These are phyloP conservation scores for Pluteus cervinus DNA, from an alignment of 768 basidiomycete genomes.

Conservation along the genomic window DNA sequence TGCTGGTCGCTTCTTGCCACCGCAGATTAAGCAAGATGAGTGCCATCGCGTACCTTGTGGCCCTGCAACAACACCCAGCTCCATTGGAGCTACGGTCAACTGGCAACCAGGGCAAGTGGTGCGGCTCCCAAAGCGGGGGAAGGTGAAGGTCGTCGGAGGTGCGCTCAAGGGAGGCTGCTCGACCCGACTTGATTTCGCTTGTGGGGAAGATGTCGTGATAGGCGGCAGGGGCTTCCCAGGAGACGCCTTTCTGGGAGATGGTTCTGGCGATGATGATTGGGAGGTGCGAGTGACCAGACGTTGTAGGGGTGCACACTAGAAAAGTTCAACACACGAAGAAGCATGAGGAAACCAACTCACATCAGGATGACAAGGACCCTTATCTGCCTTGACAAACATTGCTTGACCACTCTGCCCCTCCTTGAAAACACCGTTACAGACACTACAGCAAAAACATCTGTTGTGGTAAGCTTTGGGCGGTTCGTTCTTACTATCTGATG, in stretches of 20 bases:
- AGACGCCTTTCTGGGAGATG: constrained; percentile 6
- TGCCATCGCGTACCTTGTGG: constrained; percentile 84
- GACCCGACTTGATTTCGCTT: constrained; percentile 27
- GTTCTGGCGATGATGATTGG: too few species aligned
- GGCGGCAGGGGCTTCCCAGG: constrained; percentile 7
- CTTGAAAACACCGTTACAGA: constrained; percentile 60
- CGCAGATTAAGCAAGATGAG: constrained; percentile 69
- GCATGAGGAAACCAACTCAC: constrained; percentile 16
- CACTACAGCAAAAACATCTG: constrained; percentile 67
- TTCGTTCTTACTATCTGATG: constrained; percentile 40
- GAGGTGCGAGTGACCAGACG: constrained; percentile 34
- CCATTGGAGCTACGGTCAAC: constrained; percentile 74
- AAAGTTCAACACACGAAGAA: background rate
- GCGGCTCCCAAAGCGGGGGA: constrained; percentile 55
- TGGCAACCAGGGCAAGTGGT: constrained; percentile 71
- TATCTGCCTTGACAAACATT: constrained; percentile 60
- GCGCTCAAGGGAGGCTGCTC: too few species aligned
- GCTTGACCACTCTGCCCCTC: constrained; percentile 58
- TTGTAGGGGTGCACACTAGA: constrained; percentile 39
- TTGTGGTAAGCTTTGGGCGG: constrained; percentile 63
- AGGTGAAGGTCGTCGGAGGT: constrained; percentile 22
- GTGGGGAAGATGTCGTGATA: constrained; percentile 14
- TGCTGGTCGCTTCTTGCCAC: constrained; percentile 54
- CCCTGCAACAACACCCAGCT: constrained; percentile 79
- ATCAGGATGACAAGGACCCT: constrained; percentile 67